Conservation (phyloP, 2,329 filamentous ascomycete genomes). For the Eutypella sp. region DNA sequence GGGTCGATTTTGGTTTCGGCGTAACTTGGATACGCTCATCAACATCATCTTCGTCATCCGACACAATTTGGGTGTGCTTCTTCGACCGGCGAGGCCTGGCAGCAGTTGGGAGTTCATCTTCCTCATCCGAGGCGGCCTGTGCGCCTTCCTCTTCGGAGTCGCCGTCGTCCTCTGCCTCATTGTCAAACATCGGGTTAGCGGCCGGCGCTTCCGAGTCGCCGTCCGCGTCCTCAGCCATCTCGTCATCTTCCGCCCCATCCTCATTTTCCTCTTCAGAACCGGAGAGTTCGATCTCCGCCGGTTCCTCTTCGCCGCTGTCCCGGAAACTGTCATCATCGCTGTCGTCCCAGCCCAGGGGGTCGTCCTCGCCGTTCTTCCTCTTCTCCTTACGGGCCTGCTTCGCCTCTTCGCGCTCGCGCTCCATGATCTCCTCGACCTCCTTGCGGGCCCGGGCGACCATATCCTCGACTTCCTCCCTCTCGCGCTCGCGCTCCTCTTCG, state of each 20-base stretch:
- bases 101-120: conserved; percentile 36
- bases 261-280: conserved; percentile 35
- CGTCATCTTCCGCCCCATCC: conserved; percentile 33
- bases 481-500: conserved; percentile 76
- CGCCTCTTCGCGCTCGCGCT: conserved; percentile 67
- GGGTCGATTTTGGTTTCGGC: conserved; percentile 40
- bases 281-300: conserved; percentile 29
- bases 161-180: conserved; percentile 32
- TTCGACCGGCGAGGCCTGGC: conserved; percentile 41
- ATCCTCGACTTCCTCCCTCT: conserved; percentile 81
- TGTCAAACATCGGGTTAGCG: conserved; percentile 26
- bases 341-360: conserved; percentile 52
- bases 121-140: conserved; percentile 24
- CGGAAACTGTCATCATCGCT: conserved; percentile 40
- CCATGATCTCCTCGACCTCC: conserved; percentile 74
- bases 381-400: conserved; percentile 55
- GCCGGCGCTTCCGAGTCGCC: conserved; percentile 23
- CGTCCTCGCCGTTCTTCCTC: conserved; percentile 38
- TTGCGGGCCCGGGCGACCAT: conserved; percentile 78
- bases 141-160: conserved; percentile 26
- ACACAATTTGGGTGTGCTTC: conserved; percentile 49
- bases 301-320: conserved; percentile 39
- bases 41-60: conserved; percentile 63
- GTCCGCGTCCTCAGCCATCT: no score
- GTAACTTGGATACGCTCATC: conserved; percentile 43